These are phyloP conservation scores for Fraxinus quadrangulata DNA, from an alignment of 257 asterid species.

Conservation along the genomic window DNA sequence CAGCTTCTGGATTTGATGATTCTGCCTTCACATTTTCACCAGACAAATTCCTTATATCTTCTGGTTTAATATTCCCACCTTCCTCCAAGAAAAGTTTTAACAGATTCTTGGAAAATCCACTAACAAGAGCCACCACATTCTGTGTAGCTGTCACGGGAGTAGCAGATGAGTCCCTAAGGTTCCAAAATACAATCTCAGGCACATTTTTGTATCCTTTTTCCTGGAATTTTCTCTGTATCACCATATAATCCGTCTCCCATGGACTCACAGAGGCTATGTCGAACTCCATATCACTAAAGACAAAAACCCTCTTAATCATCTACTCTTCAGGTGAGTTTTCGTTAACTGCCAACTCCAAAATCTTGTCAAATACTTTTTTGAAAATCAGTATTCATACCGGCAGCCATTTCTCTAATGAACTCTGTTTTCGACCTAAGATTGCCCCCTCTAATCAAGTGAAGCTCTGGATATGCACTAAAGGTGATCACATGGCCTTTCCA, in stretches of 20 bases:
- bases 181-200: constrained; percentile 72
- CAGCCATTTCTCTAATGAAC: constrained; percentile 40
- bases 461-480: constrained; percentile 41
- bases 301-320: background rate
- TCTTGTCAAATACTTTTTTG: constrained; percentile 50
- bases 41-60: constrained; percentile 45
- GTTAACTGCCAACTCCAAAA: constrained; percentile 43
- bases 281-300: constrained; percentile 31
- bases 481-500: constrained; percentile 65
- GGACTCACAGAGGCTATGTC: constrained; percentile 39
- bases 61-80: constrained; percentile 41
- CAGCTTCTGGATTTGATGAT: constrained; percentile 31
- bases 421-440: constrained; percentile 37
- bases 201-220: constrained; percentile 48
- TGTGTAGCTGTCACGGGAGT: constrained; percentile 52
- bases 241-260: constrained; percentile 59
- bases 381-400: constrained; percentile 49
- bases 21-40: constrained; percentile 5
- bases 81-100: constrained; percentile 50
- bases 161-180: constrained; percentile 51
- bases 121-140: constrained; percentile 58
- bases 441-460: constrained; percentile 41
- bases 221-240: constrained; percentile 47
- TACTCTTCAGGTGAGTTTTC: constrained; percentile 38
- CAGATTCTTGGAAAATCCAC: constrained; percentile 63